Percentiles rank a stretch among this genome's conserved stretches.
These are phyloP conservation scores for Aureobasidium sp. DNA, from an alignment of 2,329 filamentous ascomycete genomes.

Conservation along the genomic window DNA sequence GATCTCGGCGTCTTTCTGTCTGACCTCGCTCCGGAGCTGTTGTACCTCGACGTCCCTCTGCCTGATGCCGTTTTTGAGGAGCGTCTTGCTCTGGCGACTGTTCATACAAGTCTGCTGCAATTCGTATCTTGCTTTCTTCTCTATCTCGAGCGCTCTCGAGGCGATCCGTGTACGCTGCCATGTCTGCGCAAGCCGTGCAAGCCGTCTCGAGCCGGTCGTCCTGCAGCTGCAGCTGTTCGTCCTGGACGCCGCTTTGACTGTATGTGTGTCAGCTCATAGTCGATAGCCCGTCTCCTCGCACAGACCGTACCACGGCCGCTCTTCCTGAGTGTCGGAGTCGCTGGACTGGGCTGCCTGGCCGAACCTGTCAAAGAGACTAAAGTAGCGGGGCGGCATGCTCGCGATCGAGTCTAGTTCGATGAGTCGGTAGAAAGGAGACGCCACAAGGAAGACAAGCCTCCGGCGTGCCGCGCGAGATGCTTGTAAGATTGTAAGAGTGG, in stretches of 20 bases:
- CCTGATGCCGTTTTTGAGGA: not conserved
- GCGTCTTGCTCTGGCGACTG: not conserved
- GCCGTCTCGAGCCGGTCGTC: not conserved
- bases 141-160: not conserved
- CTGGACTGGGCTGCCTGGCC: not conserved
- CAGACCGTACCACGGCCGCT: not conserved
- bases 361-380: not conserved
- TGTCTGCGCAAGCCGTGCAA: not conserved
- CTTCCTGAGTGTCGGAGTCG: not conserved
- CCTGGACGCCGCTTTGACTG: not conserved
- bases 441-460: too few relatives aligned
- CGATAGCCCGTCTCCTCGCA: not conserved
- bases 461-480: too few relatives aligned
- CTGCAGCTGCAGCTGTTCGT: not conserved
- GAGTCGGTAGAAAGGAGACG: too few relatives aligned
- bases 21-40: not conserved
- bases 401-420: not conserved
- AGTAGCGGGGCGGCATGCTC: not conserved
- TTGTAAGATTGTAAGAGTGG: too few relatives aligned
- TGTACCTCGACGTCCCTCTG: not conserved
- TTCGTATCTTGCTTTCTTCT: not conserved
- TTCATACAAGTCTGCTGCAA: not conserved
- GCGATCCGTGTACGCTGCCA: not conserved
- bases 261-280: not conserved
- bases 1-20: not conserved